Conservation (phyloP, 257 asterid species). For the Penstemon eatonii region DNA sequence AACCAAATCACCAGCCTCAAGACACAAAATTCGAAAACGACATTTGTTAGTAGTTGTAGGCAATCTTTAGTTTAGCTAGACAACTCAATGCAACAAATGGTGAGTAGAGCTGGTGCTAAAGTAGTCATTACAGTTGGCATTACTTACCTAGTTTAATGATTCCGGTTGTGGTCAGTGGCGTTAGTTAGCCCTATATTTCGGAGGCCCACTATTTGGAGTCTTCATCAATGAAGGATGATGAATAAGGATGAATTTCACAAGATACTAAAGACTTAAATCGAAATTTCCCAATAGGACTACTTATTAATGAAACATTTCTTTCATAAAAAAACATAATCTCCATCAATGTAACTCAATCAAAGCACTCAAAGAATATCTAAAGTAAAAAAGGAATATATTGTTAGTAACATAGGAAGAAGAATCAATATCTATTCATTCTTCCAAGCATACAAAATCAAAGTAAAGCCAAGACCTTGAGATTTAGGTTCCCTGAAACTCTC, state of each 20-base stretch:
- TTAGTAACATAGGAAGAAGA: slow-evolving; percentile 3
- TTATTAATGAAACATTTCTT: neutral
- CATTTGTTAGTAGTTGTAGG: neutral
- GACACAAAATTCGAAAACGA: neutral
- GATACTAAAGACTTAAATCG: neutral
- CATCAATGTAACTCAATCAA: neutral
- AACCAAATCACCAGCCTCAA: neutral
- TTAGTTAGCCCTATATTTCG: neutral
- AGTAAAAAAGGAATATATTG: neutral
- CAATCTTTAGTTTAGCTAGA: neutral
- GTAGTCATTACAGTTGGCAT: neutral
- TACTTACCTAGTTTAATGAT: neutral
- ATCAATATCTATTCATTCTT: slow-evolving; percentile 54
- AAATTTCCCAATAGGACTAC: neutral
- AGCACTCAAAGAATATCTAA: neutral
- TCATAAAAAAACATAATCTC: neutral
- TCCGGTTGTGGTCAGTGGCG: neutral
- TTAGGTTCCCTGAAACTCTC: slow-evolving; percentile 48
- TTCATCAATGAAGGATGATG: neutral
- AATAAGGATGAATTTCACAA: neutral
- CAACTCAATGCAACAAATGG: neutral
- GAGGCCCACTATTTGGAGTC: neutral
- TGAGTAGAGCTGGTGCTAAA: neutral
- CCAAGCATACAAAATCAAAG: slow-evolving; percentile 79
- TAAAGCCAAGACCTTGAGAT: slow-evolving; percentile 64